A percentile compares a stretch with the other conserved stretches of the same genome.
Conservation (phyloP, 208 protist genomes). For the Entamoeba invadens region DNA sequence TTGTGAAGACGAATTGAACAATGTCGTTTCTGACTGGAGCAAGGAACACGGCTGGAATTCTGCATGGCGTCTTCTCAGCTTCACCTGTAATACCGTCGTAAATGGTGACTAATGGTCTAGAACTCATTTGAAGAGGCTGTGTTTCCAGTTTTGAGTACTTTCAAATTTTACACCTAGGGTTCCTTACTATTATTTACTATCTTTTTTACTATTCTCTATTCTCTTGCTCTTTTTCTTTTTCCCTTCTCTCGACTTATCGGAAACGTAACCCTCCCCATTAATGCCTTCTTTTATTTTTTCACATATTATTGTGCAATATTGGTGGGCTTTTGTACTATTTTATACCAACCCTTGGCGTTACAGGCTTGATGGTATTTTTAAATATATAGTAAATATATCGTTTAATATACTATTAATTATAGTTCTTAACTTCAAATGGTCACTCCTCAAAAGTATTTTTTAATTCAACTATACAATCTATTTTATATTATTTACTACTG, state of each 20-base stretch:
- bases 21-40: conserved; percentile 69
- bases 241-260: too few species aligned
- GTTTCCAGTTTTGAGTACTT: not conserved
- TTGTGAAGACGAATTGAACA: conserved; percentile 76
- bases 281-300: not conserved
- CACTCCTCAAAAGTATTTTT: not conserved
- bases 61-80: not conserved
- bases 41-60: conserved; percentile 56
- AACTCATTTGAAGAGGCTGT: not conserved
- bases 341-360: not conserved
- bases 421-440: not conserved
- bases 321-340: not conserved
- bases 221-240: not conserved
- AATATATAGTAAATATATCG: not conserved
- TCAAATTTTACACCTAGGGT: not conserved
- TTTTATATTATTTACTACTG: too few species aligned
- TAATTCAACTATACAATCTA: too few species aligned
- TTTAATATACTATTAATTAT: not conserved
- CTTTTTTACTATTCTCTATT: not conserved
- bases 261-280: too few species aligned
- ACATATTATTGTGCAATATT: not conserved
- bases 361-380: not conserved
- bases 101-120: not conserved
- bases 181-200: not conserved
- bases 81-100: not conserved